phyloP scores from a whole-genome alignment of 495 filamentous ascomycete genomes.

The Neurospora sp. region DNA sequence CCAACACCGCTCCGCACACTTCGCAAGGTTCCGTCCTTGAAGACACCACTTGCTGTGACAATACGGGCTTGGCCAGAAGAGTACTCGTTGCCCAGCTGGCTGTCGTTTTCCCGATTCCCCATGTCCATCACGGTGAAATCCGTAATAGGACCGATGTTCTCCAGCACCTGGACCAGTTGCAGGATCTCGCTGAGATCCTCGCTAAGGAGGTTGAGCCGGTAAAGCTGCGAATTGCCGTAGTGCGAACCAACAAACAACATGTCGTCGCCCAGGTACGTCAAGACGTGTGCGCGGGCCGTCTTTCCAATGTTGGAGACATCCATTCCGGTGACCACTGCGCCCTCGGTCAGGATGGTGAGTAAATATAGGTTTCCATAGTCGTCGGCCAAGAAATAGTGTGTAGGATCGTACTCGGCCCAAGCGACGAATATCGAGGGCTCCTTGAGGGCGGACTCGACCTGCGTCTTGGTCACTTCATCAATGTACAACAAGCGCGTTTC shows the following conservation, averaged over 20 bases:
- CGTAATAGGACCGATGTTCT: slow-evolving; percentile 81
- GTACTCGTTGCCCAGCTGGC: slow-evolving; percentile 65
- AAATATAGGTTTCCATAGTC: slow-evolving; percentile 78
- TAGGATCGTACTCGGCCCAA: slow-evolving; percentile 75
- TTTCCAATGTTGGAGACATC: slow-evolving; percentile 55
- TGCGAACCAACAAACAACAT: slow-evolving; percentile 83
- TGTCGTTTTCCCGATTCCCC: slow-evolving; percentile 69
- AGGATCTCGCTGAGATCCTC: slow-evolving; percentile 31
- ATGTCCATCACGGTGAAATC: slow-evolving; percentile 96
- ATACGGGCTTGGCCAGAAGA: slow-evolving; percentile 92
- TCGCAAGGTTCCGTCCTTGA: slow-evolving; percentile 72
- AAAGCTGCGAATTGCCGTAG: slow-evolving; percentile 81
- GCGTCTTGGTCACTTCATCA: slow-evolving; percentile 56
- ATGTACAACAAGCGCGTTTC: slow-evolving; percentile 80
- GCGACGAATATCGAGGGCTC: slow-evolving; percentile 75
- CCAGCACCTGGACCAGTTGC: slow-evolving; percentile 62
- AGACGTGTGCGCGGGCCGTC: slow-evolving; percentile 59
- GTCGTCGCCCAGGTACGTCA: slow-evolving; percentile 71
- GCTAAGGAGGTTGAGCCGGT: slow-evolving; percentile 41
- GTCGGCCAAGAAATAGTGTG: slow-evolving; percentile 77
- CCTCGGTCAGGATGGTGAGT: slow-evolving; percentile 60
- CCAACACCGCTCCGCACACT: slow-evolving; percentile 91
- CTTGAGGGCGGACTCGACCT: slow-evolving; percentile 47
- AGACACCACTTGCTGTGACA: slow-evolving; percentile 83
- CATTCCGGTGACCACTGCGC: slow-evolving; percentile 39